Conservation (phyloP, 768 basidiomycete genomes). For the Boletus patriciae region DNA sequence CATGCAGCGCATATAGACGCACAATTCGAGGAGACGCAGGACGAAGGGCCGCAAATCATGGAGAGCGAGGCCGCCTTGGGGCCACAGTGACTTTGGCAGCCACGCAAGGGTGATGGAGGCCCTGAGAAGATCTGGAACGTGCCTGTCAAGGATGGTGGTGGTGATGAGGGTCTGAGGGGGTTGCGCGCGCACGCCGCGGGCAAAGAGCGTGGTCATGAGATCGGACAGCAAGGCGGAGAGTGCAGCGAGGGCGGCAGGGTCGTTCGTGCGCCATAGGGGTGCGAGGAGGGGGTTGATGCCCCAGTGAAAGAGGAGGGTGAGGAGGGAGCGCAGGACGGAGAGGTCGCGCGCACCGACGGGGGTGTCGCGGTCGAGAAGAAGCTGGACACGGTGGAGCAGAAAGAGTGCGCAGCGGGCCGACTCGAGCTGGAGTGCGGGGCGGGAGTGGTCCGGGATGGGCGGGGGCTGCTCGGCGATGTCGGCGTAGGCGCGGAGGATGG, state of each 20-base stretch:
- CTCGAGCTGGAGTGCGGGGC: conserved; percentile 47
- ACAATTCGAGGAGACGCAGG: conserved; percentile 63
- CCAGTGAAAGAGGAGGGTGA: conserved; percentile 74
- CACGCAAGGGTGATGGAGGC: conserved; percentile 69
- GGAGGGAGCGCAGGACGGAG: conserved; percentile 56
- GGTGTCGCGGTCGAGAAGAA: conserved; percentile 32
- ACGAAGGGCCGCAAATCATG: conserved; percentile 51
- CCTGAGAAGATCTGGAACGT: conserved; percentile 57
- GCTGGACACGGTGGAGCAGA: conserved; percentile 50
- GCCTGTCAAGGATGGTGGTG: conserved; percentile 56
- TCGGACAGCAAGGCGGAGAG: conserved; percentile 46
- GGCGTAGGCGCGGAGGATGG: conserved; percentile 19
- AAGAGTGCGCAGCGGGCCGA: conserved; percentile 58
- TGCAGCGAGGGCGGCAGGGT: conserved; percentile 37
- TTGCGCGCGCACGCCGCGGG: conserved; percentile 46
- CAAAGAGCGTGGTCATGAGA: conserved; percentile 54
- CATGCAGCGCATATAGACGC: conserved; percentile 34
- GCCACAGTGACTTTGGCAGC: conserved; percentile 56
- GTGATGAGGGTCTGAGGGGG: conserved; percentile 60
- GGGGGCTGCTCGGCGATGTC: conserved; percentile 15
- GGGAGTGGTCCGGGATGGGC: conserved; percentile 11
- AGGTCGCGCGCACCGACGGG: conserved; percentile 69
- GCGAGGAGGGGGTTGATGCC: conserved; percentile 55
- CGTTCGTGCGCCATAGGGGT: conserved; percentile 37
- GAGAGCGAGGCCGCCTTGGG: conserved; percentile 39